Evolutionary conservation across 1,139 yeast species (phyloP).

Genomic region (Taiozyma sp.): DNA sequence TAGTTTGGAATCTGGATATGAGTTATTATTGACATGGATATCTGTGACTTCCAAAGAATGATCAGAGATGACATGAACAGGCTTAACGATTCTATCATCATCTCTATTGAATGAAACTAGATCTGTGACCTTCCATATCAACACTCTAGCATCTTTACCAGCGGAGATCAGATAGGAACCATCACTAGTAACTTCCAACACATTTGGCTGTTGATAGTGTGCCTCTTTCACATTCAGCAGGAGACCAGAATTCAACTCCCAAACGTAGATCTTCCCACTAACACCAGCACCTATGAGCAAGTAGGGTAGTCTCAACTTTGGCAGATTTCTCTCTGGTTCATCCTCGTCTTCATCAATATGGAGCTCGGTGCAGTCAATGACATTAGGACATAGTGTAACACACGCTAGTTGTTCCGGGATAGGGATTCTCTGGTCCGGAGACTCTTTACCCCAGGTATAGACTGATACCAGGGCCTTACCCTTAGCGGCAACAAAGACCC

Average conservation of each 20-base stretch:
- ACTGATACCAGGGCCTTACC: conserved; percentile 73
- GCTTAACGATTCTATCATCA: conserved; percentile 34
- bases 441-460: conserved; percentile 74
- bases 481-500: conserved; percentile 56
- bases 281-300: conserved; percentile 68
- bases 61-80: conserved; percentile 54
- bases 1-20: conserved; percentile 55
- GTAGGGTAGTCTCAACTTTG: conserved; percentile 53
- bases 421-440: conserved; percentile 78
- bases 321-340: conserved; percentile 18
- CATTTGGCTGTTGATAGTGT: conserved; percentile 76
- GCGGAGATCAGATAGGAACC: conserved; percentile 70
- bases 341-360: conserved; percentile 8
- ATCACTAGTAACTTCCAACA: conserved; percentile 54
- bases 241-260: conserved; percentile 84
- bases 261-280: conserved; percentile 71
- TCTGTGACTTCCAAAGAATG: conserved; percentile 77
- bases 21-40: conserved; percentile 46
- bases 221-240: conserved; percentile 71
- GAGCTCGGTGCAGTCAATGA: conserved; percentile 11
- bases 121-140: conserved; percentile 71
- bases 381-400: conserved; percentile 44
- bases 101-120: conserved; percentile 38
- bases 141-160: conserved; percentile 78
- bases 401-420: conserved; percentile 76